Evolutionary conservation across 1,284 basidiomycete species (phyloP), one percentile per base, ranked within the genome.

Genomic region (Ustilago bromivora): DNA sequence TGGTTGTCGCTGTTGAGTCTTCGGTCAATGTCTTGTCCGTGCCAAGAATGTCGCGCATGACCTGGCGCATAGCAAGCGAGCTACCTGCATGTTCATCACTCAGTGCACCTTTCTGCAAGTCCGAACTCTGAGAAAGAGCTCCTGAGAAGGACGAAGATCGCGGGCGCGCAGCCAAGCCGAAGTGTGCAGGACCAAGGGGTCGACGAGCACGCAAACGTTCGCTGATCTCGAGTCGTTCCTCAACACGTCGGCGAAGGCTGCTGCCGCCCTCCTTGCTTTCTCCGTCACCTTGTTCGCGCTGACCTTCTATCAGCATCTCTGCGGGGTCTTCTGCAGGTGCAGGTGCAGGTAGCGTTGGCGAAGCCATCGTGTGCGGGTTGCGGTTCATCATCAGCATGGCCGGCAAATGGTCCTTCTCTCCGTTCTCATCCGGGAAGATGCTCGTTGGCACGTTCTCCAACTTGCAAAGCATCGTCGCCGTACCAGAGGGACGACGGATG

Each of bases 401-500:
- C 8, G 92, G 90, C 0, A 93, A 86, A 5, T 92, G 92, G 8
- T 91, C 84, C 75, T 92, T 86, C 85, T 96, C 87, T 51, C 82
- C 82, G 49, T 81, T 78, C 36, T 82, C 80, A 15, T 82, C 80
- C 13, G 74, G 75, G 32, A 85, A 77, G 36, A 84, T 84, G 23
- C 81, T 78, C 28, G 73, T 58, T 8, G 83, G 76, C 1, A 94
- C 90, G 84, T 99, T 98, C 85, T 98, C 96, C 38, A 96, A 86
- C 81, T 93, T 91, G 85, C 93, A 94, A n/a, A 98, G 87, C 83
- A 98, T 91, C 34, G 87, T 85, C 0, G 94, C 93, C 67, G 92
- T 92, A 5, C 97, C 97, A 0, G 96, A 98, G 0, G 97, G 92
- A 19, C 97, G 90, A 9, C 95, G 90, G 0, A 93, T 92, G 41